Conservation (phyloP, 169 alveolate species). For the Cryptosporidium andersoni region DNA sequence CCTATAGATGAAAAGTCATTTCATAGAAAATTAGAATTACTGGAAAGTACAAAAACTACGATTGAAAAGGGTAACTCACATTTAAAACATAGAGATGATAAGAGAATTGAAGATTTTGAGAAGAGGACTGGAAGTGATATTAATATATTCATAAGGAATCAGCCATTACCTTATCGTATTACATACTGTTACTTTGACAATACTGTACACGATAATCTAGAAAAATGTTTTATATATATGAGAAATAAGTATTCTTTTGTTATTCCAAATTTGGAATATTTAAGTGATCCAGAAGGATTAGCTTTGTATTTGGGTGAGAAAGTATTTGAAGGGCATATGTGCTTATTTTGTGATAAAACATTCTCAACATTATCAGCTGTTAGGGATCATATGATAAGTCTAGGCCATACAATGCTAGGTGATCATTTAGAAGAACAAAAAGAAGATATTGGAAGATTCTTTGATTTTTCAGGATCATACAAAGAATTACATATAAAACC, state of each 20-base stretch:
- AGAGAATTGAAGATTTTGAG: not conserved
- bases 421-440: conserved; percentile 53
- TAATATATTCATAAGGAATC: not conserved
- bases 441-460: conserved; percentile 48
- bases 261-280: conserved; percentile 78
- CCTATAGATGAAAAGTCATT: conserved; percentile 73
- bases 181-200: conserved; percentile 75
- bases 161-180: conserved; percentile 59
- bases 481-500: conserved; percentile 31
- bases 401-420: conserved; percentile 75
- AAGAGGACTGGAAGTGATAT: not conserved
- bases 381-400: conserved; percentile 79
- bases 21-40: conserved; percentile 70
- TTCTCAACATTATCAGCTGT: conserved; percentile 77
- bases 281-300: conserved; percentile 73
- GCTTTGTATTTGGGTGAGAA: conserved; percentile 76
- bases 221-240: conserved; percentile 76
- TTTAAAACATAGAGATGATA: conserved; percentile 7
- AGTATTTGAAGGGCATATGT: conserved; percentile 74
- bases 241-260: conserved; percentile 73
- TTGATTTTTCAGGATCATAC: conserved; percentile 39
- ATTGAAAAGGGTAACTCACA: conserved; percentile 55
- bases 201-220: conserved; percentile 70
- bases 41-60: conserved; percentile 31
- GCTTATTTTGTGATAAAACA: conserved; percentile 75